Conservation (phyloP, 192 early-diverging fungal genomes). For the Gonapodya sp. region DNA sequence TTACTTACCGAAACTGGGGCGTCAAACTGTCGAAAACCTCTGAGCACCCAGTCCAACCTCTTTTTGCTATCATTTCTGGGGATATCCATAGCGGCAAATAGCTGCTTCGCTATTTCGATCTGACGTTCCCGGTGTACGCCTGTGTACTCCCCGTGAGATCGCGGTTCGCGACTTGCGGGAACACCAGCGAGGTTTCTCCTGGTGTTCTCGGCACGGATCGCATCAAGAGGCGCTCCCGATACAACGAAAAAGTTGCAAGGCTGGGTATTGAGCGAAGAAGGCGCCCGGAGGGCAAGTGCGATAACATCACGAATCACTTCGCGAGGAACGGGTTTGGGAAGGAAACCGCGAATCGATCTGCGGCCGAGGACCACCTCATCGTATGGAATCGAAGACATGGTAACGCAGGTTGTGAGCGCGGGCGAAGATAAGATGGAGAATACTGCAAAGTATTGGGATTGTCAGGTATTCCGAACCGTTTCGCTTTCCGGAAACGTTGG, state of each 20-base stretch:
- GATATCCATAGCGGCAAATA: slow-evolving; percentile 8
- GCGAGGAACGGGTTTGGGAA: not conserved
- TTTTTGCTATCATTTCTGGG: not conserved
- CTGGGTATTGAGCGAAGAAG: slow-evolving; percentile 2
- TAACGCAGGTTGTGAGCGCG: too few relatives aligned
- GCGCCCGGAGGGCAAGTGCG: slow-evolving; percentile 3
- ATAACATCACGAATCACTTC: not conserved
- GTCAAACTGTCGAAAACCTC: slow-evolving; percentile 10
- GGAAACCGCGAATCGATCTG: slow-evolving; percentile 2
- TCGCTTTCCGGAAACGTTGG: too few relatives aligned
- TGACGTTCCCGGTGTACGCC: slow-evolving; percentile 3
- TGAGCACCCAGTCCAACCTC: slow-evolving; percentile 4
- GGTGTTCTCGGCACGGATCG: not conserved
- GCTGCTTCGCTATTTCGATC: slow-evolving; percentile 8
- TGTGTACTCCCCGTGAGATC: slow-evolving; percentile 2
- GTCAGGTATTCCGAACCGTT: too few relatives aligned
- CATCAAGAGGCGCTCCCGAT: slow-evolving; percentile 1
- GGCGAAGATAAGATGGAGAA: too few relatives aligned
- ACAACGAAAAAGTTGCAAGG: slow-evolving; percentile 6
- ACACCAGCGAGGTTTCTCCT: slow-evolving; percentile 7
- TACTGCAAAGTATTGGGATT: too few relatives aligned
- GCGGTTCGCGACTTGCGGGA: not conserved
- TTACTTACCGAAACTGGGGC: slow-evolving; percentile 3
- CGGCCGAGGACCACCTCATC: slow-evolving; percentile 10
- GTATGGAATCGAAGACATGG: not conserved